Percentiles rank a stretch among this genome's conserved stretches.
phyloP scores from a whole-genome alignment of 495 filamentous ascomycete genomes.

The Neurospora africana region DNA sequence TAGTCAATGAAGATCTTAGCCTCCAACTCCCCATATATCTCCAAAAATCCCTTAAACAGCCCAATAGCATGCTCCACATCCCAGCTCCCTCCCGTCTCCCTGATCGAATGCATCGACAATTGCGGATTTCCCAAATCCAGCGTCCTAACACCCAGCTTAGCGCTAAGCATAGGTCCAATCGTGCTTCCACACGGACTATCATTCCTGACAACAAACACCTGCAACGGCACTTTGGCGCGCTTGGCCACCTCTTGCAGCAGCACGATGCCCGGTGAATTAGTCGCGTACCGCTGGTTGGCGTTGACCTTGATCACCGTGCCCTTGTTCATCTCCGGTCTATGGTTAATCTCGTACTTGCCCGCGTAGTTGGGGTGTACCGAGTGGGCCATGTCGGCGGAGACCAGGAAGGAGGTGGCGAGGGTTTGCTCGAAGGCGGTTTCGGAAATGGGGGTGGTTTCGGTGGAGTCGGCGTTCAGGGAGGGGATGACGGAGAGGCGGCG shows the following conservation, averaged over 20 bases:
- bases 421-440: constrained; percentile 89
- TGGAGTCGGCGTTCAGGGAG: constrained; percentile 28
- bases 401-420: constrained; percentile 79
- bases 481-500: constrained; percentile 77
- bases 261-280: constrained; percentile 91
- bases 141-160: constrained; percentile 73
- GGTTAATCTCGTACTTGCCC: constrained; percentile 79
- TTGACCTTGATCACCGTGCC: constrained; percentile 96
- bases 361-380: constrained; percentile 89
- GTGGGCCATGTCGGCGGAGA: constrained; percentile 98
- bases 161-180: constrained; percentile 90
- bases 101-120: constrained; percentile 91
- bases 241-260: constrained; percentile 79
- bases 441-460: constrained; percentile 36
- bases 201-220: constrained; percentile 93
- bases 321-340: constrained; percentile 91
- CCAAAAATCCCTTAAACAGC: constrained; percentile 81
- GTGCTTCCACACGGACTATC: constrained; percentile 90
- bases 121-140: constrained; percentile 95
- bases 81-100: constrained; percentile 77
- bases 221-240: constrained; percentile 61
- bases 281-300: constrained; percentile 91
- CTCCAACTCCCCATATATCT: constrained; percentile 69
- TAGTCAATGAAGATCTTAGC: constrained; percentile 71
- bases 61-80: constrained; percentile 83